Conservation (phyloP, 2,329 filamentous ascomycete genomes). For the Fusarium verticillioides region DNA sequence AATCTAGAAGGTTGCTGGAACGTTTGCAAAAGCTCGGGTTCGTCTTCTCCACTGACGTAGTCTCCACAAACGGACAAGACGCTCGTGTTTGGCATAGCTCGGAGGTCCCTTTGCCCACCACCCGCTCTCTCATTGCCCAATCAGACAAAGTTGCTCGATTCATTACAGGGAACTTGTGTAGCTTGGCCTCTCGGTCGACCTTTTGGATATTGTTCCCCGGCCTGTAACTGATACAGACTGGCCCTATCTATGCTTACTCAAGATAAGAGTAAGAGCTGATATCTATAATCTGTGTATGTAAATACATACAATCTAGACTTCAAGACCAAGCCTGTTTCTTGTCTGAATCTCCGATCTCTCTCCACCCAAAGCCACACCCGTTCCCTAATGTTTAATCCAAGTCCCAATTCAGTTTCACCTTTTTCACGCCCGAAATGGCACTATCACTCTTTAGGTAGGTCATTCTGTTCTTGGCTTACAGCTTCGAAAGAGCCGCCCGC, state of each 20-base stretch:
- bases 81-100: slow-evolving; percentile 7
- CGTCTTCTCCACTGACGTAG: slow-evolving; percentile 17
- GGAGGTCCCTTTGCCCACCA: neutral
- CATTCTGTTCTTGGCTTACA: neutral
- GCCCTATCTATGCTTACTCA: neutral
- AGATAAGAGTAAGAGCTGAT: neutral
- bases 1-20: slow-evolving; percentile 46
- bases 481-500: neutral
- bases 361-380: slow-evolving; percentile 6
- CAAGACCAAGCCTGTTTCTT: neutral
- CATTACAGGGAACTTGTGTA: slow-evolving; percentile 22
- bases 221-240: neutral
- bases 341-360: neutral
- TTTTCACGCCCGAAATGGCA: neutral
- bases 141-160: neutral
- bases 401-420: neutral
- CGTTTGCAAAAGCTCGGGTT: slow-evolving; percentile 25
- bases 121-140: neutral
- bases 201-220: neutral
- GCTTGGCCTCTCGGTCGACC: neutral
- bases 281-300: neutral
- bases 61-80: slow-evolving; percentile 26
- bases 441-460: slow-evolving; percentile 12
- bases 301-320: neutral
- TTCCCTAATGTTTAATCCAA: neutral